Evolutionary conservation across 768 basidiomycete species (phyloP), one percentile per base, ranked within the genome.

Genomic region (Cystobasidium tubakii): DNA sequence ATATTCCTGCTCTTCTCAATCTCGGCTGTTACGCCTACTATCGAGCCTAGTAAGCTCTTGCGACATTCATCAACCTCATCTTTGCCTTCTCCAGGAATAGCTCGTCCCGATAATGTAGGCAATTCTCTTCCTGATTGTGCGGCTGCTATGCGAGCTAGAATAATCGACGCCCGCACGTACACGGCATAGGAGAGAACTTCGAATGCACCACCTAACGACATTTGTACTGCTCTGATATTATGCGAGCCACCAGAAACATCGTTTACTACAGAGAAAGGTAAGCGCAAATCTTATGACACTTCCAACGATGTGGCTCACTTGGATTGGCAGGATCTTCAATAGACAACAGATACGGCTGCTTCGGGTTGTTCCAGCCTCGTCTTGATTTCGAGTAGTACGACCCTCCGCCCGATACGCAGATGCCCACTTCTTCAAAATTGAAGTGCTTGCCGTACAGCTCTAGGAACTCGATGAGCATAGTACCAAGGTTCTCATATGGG

Each of bases 401-500:
- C 21, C 96, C 96, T 1, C 93, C 91, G 42, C 90, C 86, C 46
- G 89, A 85, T 25, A 98, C 81, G 15, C 91, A 92, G 76, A 99
- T 91, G 10, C 95, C 95, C 1, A 79, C 76, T 63, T 66, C 67
- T 67, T 79, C 77, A 31, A 75, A 75, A 63, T 75, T 93, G 85
- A 97, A 98, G 80, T 88, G 87, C 62, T 85, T 84, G 19, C 94
- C 95, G 80, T 98, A 98, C 15, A 95, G 84, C 83, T 98, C 94
- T 79, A 98, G 96, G 80, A 98, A 97, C 81, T 99, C 96, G 84
- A 97, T 86, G 55, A 96, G 85, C 69, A 99, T 83, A n/a, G 94
- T 90, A 1, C 96, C 96, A 12, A 98, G 84, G 79, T 98, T 98
- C 78, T 86, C 84, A 76, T 88, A 87, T 0, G 92, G 87, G 77